These are phyloP conservation scores for Phytophthora citrophthora DNA, from an alignment of 352 stramenopile genomes.

Conservation along the genomic window DNA sequence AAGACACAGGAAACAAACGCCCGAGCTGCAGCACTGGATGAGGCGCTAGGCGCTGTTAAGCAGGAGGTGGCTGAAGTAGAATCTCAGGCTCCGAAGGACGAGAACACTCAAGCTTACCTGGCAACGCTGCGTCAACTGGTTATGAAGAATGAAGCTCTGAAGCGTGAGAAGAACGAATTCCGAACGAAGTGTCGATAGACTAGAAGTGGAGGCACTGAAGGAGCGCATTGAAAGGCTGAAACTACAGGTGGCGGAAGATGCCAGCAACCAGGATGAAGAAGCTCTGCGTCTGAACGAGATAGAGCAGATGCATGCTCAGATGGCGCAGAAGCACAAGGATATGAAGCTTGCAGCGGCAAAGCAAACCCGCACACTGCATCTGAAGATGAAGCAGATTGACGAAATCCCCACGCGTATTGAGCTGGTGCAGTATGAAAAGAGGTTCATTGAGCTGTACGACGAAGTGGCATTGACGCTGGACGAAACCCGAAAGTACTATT, in stretches of 20 bases:
- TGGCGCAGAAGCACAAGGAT: conserved; percentile 71
- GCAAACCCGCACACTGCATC: conserved; percentile 65
- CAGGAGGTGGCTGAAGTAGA: conserved; percentile 47
- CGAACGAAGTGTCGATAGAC: conserved; percentile 52
- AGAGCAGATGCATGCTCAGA: conserved; percentile 72
- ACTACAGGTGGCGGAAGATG: conserved; percentile 38
- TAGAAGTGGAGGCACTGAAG: conserved; percentile 47
- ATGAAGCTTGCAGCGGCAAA: conserved; percentile 63
- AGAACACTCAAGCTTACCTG: conserved; percentile 31
- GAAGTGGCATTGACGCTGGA: conserved; percentile 89
- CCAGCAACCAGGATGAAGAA: conserved; percentile 52
- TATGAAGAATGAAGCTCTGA: conserved; percentile 59
- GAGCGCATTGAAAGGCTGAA: conserved; percentile 51
- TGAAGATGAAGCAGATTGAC: conserved; percentile 78
- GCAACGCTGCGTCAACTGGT: conserved; percentile 45
- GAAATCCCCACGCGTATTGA: conserved; percentile 86
- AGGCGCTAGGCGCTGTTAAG: conserved; percentile 45
- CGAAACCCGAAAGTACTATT: conserved; percentile 91
- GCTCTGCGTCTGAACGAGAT: conserved; percentile 54
- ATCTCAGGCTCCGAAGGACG: conserved; percentile 37
- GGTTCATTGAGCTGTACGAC: conserved; percentile 90
- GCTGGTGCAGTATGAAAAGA: conserved; percentile 91
- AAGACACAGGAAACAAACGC: conserved; percentile 35
- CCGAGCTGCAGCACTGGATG: conserved; percentile 32
- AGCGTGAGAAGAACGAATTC: conserved; percentile 55